These are phyloP conservation scores for Komagataella pseudopastoris DNA, from an alignment of 805 yeast genomes.

Conservation along the genomic window DNA sequence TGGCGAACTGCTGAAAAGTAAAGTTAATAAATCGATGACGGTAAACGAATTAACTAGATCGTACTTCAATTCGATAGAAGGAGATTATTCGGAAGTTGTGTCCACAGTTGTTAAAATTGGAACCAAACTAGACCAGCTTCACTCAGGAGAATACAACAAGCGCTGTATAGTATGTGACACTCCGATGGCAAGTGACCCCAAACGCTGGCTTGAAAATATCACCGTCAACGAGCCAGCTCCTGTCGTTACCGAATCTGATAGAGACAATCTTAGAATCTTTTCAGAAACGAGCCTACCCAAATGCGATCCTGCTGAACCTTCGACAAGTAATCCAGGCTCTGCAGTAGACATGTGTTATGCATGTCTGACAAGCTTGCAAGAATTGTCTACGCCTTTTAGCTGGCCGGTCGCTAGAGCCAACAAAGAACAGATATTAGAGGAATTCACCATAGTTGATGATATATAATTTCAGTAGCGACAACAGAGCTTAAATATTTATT, in stretches of 20 bases:
- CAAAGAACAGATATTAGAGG: conserved; percentile 14
- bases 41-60: conserved; percentile 66
- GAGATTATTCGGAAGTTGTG: conserved; percentile 76
- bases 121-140: conserved; percentile 50
- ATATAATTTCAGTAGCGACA: conserved; percentile 4
- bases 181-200: conserved; percentile 41
- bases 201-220: conserved; percentile 53
- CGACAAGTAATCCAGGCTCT: conserved; percentile 5
- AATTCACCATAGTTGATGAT: conserved; percentile 13
- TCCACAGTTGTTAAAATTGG: conserved; percentile 90
- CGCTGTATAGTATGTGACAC: conserved; percentile 46
- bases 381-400: conserved; percentile 16
- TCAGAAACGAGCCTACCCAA: conserved; percentile 6
- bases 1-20: conserved; percentile 14
- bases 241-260: conserved; percentile 28
- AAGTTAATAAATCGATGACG: conserved; percentile 58
- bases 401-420: conserved; percentile 17
- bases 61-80: conserved; percentile 61
- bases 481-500: too few species aligned
- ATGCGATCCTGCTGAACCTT: conserved; percentile 10
- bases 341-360: conserved; percentile 53
- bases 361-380: conserved; percentile 52
- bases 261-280: conserved; percentile 3
- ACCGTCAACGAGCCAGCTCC: conserved; percentile 48
- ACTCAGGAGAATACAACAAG: conserved; percentile 4